Base-by-base conservation (phyloP, 108 stramenopile genomes). In the Skeletonema potamos region DNA sequence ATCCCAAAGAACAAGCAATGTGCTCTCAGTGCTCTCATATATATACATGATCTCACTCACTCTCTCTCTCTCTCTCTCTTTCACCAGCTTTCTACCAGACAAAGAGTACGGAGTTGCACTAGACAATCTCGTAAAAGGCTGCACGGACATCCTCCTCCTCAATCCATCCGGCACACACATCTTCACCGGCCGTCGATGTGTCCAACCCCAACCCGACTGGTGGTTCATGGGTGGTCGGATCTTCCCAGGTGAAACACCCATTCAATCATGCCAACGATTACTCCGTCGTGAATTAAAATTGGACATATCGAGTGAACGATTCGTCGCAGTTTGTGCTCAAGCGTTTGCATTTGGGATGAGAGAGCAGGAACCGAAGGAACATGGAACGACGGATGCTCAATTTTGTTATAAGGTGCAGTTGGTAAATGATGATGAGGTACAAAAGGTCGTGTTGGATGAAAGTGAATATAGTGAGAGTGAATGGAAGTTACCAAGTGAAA, bases 171-270 rank as follows among this genome's bases (percentile, higher is more conserved):
- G 68, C 22, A 59, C 39, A 10, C 67, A 60, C 24, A 70, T 83
- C 68, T 76, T 80, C 26, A 15, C 54, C 11, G 82, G 82, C 2
- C 67, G 62, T 54, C 68, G 82, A 66, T 54, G 74, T 29, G 82
- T 83, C 68, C 79, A 83, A 43, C 82, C 82, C 12, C 82, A 83
- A 51, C 82, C 82, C 12, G 82, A 83, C 57, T 83, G 82, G 82
- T 83, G 82, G 82, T 83, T 83, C 74, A 57, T 83, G 36, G 82
- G 82, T 12, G 82, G 82, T 6, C 34, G 82, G 12, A 79, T 80
- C 17, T 76, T 79, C 54, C 82, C 82, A 24, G 82, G 82, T 5
- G 82, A 83, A 46, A 76, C 82, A 10, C 82, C 82, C 51, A 59
- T 76, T 13, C 58, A 76, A 66, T 65, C 68, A 13, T 58, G 68